These are phyloP conservation scores for Chrysoporthe puriensis DNA, from an alignment of 2,329 filamentous ascomycete species.

Conservation along the genomic window DNA sequence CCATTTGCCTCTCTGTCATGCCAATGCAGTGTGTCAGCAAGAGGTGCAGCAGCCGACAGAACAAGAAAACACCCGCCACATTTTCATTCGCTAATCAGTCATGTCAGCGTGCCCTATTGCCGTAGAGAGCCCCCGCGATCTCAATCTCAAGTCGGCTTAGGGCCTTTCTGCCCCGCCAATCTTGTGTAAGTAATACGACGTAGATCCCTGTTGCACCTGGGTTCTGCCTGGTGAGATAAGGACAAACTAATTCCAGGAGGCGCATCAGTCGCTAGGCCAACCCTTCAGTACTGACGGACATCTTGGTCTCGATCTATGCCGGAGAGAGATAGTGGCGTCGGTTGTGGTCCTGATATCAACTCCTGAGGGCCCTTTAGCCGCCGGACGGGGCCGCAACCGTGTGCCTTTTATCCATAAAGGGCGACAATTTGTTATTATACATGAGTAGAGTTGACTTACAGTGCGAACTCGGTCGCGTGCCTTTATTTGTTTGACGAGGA, in stretches of 20 bases:
- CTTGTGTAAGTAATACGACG: too few relatives aligned
- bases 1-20: not conserved
- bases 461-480: not conserved
- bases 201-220: too few relatives aligned
- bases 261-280: too few relatives aligned
- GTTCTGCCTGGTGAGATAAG: too few relatives aligned
- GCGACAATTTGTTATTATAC: not conserved
- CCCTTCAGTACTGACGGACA: too few relatives aligned
- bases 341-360: slow-evolving; percentile 12
- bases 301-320: not conserved
- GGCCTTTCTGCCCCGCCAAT: not conserved
- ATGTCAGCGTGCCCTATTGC: too few relatives aligned
- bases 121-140: too few relatives aligned
- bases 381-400: slow-evolving; percentile 1
- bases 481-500: not conserved
- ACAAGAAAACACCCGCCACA: not conserved
- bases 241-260: too few relatives aligned
- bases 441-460: not conserved
- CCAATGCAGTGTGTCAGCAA: not conserved
- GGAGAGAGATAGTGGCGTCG: slow-evolving; percentile 4
- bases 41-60: not conserved
- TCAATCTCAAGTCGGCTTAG: not conserved
- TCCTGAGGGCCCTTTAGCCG: slow-evolving; percentile 8
- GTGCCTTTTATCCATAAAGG: slow-evolving; percentile 11
- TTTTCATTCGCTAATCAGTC: not conserved